A percentile compares a stretch with the other conserved stretches of the same genome.
Evolutionary conservation across 805 yeast species (phyloP).

Genomic region (Metschnikowia kofuensis): DNA sequence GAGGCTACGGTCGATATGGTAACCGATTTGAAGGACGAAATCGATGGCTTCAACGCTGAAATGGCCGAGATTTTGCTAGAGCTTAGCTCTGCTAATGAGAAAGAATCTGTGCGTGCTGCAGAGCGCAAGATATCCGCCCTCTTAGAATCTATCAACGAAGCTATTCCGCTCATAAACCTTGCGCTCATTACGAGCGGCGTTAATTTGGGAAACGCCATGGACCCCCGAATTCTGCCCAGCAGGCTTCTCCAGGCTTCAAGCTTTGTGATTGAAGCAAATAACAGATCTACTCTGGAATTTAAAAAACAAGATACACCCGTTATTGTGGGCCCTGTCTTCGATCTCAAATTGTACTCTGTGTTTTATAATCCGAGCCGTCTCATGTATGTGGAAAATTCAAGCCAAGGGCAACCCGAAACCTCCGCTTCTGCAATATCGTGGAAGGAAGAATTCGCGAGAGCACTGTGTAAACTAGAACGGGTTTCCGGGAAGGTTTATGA

Average conservation of each 20-base stretch:
- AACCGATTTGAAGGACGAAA: conserved; percentile 52
- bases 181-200: conserved; percentile 70
- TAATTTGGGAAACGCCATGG: conserved; percentile 47
- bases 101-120: conserved; percentile 43
- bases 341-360: conserved; percentile 55
- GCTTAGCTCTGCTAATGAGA: conserved; percentile 26
- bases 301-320: background rate
- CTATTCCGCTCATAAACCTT: conserved; percentile 64
- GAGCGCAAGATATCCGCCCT: conserved; percentile 49
- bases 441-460: conserved; percentile 70
- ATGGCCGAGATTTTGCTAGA: conserved; percentile 39
- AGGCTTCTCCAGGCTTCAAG: conserved; percentile 61
- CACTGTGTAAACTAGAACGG: conserved; percentile 40
- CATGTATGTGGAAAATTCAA: conserved; percentile 25
- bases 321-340: conserved; percentile 60
- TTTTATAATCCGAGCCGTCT: conserved; percentile 55
- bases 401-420: background rate
- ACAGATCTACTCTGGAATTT: conserved; percentile 3
- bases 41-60: conserved; percentile 53
- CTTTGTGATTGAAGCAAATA: conserved; percentile 40
- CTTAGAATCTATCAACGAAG: conserved; percentile 55
- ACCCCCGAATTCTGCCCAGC: conserved; percentile 60
- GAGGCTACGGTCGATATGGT: conserved; percentile 54
- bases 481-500: conserved; percentile 28
- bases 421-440: conserved; percentile 46